phyloP scores from a whole-genome alignment of 495 filamentous ascomycete genomes.

The Penicillium cataractarum region DNA sequence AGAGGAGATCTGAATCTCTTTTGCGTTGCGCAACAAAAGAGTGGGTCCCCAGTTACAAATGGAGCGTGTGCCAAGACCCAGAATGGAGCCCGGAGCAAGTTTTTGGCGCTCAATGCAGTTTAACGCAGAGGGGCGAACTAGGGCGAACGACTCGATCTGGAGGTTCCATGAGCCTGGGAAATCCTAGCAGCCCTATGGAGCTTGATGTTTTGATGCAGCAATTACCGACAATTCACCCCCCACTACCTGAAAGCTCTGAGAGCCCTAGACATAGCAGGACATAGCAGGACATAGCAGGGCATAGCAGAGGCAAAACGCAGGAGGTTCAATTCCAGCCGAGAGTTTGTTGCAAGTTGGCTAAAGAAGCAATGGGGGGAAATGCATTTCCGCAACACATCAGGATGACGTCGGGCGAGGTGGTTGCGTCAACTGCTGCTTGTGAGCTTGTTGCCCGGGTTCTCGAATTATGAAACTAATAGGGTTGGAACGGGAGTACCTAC shows the following conservation, averaged over 20 bases:
- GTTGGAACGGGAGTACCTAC: background rate
- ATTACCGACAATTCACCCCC: background rate
- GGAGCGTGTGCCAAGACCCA: conserved; percentile 21
- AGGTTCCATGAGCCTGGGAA: conserved; percentile 4
- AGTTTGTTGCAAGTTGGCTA: background rate
- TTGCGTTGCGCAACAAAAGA: background rate
- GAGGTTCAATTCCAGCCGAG: background rate
- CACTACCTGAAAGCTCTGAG: background rate
- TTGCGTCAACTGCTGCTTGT: conserved; percentile 2
- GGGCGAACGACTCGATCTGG: conserved; percentile 12
- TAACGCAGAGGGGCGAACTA: conserved; percentile 15
- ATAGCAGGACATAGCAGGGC: no score
- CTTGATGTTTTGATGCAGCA: background rate
- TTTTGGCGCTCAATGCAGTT: conserved; percentile 21
- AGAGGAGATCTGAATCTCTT: conserved; percentile 15
- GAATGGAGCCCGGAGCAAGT: conserved; percentile 1
- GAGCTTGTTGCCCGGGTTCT: background rate
- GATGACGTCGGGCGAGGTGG: conserved; percentile 10
- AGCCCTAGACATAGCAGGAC: background rate
- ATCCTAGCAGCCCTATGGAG: conserved; percentile 19
- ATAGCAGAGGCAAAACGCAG: background rate
- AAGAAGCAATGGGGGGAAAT: conserved; percentile 4
- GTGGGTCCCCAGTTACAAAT: background rate
- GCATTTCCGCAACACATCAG: conserved; percentile 1
- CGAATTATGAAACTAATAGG: background rate